Conservation (phyloP, 257 asterid species). For the Salvia splendens region DNA sequence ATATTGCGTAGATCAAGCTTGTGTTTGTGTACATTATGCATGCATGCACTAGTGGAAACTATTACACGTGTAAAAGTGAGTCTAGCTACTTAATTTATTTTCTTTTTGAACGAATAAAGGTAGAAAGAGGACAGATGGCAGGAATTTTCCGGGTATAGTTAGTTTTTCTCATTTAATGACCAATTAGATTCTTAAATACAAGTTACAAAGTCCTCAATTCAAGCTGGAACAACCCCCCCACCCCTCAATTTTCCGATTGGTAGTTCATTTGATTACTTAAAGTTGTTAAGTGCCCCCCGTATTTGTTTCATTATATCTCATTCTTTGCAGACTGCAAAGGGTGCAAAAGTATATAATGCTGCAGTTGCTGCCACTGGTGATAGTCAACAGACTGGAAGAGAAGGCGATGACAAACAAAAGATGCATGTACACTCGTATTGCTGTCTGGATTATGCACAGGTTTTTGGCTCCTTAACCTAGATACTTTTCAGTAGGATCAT, state of each 20-base stretch:
- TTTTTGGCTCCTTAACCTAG: slow-evolving; percentile 34
- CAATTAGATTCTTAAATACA: background rate
- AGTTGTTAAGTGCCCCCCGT: slow-evolving; percentile 11
- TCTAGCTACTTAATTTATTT: slow-evolving; percentile 7
- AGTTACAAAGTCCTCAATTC: slow-evolving; percentile 17
- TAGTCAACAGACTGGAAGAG: slow-evolving; percentile 62
- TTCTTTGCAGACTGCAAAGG: slow-evolving; percentile 71
- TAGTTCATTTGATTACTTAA: background rate
- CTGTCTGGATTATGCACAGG: slow-evolving; percentile 95
- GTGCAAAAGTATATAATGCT: slow-evolving; percentile 77
- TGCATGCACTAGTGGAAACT: slow-evolving; percentile 9
- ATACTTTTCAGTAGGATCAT: background rate
- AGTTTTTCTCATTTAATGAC: background rate
- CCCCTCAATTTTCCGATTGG: background rate
- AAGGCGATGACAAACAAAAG: slow-evolving; percentile 84
- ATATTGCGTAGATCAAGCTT: background rate
- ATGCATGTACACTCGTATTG: slow-evolving; percentile 91
- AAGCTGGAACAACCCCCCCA: background rate
- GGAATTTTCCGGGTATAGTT: background rate
- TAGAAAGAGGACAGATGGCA: background rate
- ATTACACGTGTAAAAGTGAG: slow-evolving; percentile 19
- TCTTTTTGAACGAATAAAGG: background rate
- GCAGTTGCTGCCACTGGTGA: slow-evolving; percentile 78
- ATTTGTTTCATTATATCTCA: slow-evolving; percentile 10
- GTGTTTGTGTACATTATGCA: background rate